Percentiles rank a stretch among this genome's conserved stretches.
Evolutionary conservation across 75 land plant genomes (phyloP).

Genomic region (Isoetes taiwanensis): DNA sequence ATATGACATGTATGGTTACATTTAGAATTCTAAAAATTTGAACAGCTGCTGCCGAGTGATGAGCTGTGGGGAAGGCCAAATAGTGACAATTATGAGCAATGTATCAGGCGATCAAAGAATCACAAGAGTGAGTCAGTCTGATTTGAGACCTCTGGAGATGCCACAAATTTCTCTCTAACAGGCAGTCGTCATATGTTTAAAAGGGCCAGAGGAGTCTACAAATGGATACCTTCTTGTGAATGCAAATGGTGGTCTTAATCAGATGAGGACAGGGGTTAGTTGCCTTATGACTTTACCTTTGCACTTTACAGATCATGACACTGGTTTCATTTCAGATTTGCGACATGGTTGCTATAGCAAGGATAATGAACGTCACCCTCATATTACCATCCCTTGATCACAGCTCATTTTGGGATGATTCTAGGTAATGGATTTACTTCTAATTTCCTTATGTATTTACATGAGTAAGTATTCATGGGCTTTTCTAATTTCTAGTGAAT

Average conservation of each 20-base stretch:
- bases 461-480: background rate
- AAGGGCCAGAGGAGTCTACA: conserved; percentile 25
- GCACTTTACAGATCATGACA: too few relatives aligned
- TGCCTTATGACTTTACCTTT: too few relatives aligned
- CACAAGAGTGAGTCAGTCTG: conserved; percentile 38
- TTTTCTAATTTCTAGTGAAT: conserved; percentile 15
- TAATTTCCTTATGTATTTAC: background rate
- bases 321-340: too few relatives aligned
- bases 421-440: conserved; percentile 9
- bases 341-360: conserved; percentile 20
- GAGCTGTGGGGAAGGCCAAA: conserved; percentile 59
- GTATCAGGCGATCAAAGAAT: conserved; percentile 27
- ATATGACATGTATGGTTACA: too few relatives aligned
- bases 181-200: conserved; percentile 9
- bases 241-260: conserved; percentile 95
- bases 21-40: too few relatives aligned
- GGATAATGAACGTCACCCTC: too few relatives aligned
- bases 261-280: conserved; percentile 87
- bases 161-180: background rate
- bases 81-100: conserved; percentile 33
- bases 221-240: conserved; percentile 63
- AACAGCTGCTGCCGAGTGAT: conserved; percentile 13
- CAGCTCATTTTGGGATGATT: conserved; percentile 22
- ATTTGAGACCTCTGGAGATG: background rate
- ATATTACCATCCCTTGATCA: conserved; percentile 23